Evolutionary conservation across 2,329 filamentous ascomycete species (phyloP).

Genomic region (Sclerotinia nivalis): DNA sequence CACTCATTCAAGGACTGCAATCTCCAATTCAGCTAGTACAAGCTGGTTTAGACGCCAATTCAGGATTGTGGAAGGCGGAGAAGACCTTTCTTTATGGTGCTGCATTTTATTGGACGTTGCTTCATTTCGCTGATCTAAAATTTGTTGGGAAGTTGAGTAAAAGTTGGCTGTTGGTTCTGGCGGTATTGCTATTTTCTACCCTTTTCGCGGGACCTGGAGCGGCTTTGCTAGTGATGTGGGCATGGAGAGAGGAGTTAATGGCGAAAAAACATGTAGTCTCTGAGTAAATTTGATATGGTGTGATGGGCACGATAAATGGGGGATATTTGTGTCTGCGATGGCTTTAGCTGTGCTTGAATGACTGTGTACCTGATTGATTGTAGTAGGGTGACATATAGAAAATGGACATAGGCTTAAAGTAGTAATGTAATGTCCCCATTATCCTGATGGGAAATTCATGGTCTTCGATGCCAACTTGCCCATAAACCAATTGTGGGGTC

Average conservation of each 20-base stretch:
- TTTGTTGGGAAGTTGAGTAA: slow-evolving; percentile 36
- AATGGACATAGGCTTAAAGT: not conserved
- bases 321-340: not conserved
- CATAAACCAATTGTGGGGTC: not conserved
- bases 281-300: not conserved
- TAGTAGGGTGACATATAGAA: not conserved
- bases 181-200: slow-evolving; percentile 27
- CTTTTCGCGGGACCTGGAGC: slow-evolving; percentile 40
- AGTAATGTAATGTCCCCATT: not conserved
- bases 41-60: not conserved
- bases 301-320: not conserved
- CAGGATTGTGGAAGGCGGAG: slow-evolving; percentile 14
- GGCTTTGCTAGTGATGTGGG: slow-evolving; percentile 39
- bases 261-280: slow-evolving; percentile 26
- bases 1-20: not conserved
- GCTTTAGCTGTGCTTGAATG: not conserved
- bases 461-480: not conserved
- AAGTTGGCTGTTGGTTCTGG: slow-evolving; percentile 30
- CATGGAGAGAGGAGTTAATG: slow-evolving; percentile 43
- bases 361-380: not conserved
- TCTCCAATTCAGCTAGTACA: not conserved
- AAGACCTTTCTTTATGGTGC: slow-evolving; percentile 31
- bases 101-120: slow-evolving; percentile 39
- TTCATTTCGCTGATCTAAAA: slow-evolving; percentile 43
- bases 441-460: not conserved